These are phyloP conservation scores for Nothophoma quercina DNA, from an alignment of 2,329 filamentous ascomycete species.

Conservation along the genomic window DNA sequence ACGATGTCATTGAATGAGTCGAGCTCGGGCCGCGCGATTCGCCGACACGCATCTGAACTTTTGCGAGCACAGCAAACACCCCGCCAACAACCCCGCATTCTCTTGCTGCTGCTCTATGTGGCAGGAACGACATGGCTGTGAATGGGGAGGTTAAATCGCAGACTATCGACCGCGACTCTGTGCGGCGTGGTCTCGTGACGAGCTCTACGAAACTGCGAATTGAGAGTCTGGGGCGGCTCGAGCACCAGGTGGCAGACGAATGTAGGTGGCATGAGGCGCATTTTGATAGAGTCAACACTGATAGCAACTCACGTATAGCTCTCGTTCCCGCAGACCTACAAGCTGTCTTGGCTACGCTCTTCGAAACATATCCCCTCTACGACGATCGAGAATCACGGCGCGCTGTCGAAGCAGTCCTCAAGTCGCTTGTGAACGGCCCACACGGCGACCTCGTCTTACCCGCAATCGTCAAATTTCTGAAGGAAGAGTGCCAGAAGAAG, in stretches of 20 bases:
- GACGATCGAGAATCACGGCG: constrained; percentile 82
- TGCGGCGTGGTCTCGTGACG: constrained; percentile 54
- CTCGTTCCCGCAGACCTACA: constrained; percentile 55
- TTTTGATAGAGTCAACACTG: constrained; percentile 14
- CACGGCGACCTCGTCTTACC: constrained; percentile 66
- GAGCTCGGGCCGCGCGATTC: constrained; percentile 17
- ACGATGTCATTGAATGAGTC: constrained; percentile 30
- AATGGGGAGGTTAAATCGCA: constrained; percentile 44
- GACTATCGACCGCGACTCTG: constrained; percentile 43
- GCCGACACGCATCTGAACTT: constrained; percentile 20
- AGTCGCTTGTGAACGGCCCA: constrained; percentile 67
- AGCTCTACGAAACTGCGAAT: constrained; percentile 59
- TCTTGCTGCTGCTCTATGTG: constrained; percentile 34
- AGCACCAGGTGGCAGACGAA: constrained; percentile 53
- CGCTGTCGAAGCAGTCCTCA: constrained; percentile 82
- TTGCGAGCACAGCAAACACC: constrained; percentile 33
- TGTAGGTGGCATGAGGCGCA: constrained; percentile 46
- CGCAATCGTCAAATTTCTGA: constrained; percentile 71
- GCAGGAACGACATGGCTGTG: constrained; percentile 46
- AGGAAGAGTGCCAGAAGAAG: constrained; percentile 76
- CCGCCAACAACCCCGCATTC: constrained; percentile 36
- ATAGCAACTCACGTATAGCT: constrained; percentile 35
- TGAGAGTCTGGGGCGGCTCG: constrained; percentile 54
- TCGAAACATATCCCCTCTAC: constrained; percentile 88
- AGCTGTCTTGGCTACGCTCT: constrained; percentile 73